Conservation (phyloP, 1,284 basidiomycete genomes). For the Sporisorium scitamineum region DNA sequence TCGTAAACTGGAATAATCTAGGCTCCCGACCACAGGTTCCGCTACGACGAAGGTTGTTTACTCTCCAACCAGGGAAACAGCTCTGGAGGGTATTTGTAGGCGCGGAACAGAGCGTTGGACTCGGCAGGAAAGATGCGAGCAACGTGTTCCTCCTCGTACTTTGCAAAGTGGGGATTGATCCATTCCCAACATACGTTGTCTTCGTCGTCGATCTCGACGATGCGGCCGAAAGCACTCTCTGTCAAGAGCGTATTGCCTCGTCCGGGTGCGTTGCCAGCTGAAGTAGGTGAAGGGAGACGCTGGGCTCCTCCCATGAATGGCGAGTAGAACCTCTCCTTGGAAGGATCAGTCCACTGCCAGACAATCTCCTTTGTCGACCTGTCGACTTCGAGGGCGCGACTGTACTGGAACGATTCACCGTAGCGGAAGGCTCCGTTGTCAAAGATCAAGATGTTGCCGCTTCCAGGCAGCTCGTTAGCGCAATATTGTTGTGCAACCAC, state of each 20-base stretch:
- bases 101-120: constrained; percentile 6
- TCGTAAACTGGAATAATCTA: too few species aligned
- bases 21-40: too few species aligned
- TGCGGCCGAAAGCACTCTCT: constrained; percentile 3
- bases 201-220: constrained; percentile 6
- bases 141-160: constrained; percentile 8
- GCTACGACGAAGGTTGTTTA: too few species aligned
- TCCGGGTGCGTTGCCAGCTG: neutral
- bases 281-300: neutral
- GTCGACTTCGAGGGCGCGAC: constrained; percentile 4
- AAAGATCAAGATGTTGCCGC: constrained; percentile 7
- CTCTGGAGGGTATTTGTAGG: constrained; percentile 4
- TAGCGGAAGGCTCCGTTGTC: constrained; percentile 4
- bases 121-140: neutral
- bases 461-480: constrained; percentile 4
- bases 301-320: constrained; percentile 7
- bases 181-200: constrained; percentile 10
- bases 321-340: constrained; percentile 5
- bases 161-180: constrained; percentile 12
- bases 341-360: constrained; percentile 6
- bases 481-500: constrained; percentile 4
- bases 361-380: neutral
- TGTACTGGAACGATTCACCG: constrained; percentile 6
- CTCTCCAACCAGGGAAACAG: constrained; percentile 1
- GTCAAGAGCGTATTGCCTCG: constrained; percentile 3